Evolutionary conservation across 2,329 filamentous ascomycete species (phyloP).

Genomic region (Aulographum hederae): DNA sequence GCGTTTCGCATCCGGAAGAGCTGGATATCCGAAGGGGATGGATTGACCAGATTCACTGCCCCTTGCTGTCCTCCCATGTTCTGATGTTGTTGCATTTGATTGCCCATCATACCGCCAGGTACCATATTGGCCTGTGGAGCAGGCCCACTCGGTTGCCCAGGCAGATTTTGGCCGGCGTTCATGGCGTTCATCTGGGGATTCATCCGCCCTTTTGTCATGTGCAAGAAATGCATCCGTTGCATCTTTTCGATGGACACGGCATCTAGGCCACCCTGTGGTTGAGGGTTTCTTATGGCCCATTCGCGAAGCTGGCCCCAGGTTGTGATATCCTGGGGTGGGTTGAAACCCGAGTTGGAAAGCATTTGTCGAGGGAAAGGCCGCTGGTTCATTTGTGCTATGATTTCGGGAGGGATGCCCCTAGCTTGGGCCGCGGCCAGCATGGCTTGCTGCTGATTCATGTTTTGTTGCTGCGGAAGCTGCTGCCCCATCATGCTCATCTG

Average conservation of each 20-base stretch:
- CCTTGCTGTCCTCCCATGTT: too few species aligned
- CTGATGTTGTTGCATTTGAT: conserved; percentile 5
- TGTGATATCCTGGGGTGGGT: conserved; percentile 31
- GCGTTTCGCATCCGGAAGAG: too few species aligned
- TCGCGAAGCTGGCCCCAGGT: conserved; percentile 39
- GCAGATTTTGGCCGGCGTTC: conserved; percentile 6
- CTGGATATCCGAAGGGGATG: too few species aligned
- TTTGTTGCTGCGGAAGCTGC: conserved; percentile 14
- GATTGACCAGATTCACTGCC: too few species aligned
- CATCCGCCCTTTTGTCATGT: too few species aligned
- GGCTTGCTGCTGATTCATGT: conserved; percentile 17
- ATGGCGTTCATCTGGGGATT: background rate
- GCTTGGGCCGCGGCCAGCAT: conserved; percentile 8
- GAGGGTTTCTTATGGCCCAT: conserved; percentile 29
- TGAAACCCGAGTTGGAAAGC: background rate
- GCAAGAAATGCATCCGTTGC: background rate
- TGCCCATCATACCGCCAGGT: conserved; percentile 11
- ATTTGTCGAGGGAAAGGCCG: background rate
- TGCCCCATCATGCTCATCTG: background rate
- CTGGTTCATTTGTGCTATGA: background rate
- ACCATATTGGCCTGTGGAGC: conserved; percentile 13
- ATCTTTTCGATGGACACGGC: background rate
- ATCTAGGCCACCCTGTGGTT: too few species aligned
- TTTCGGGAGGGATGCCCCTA: background rate
- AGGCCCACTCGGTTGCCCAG: conserved; percentile 3